Percentiles rank a stretch among this genome's conserved stretches.
Evolutionary conservation across 345 rosid species (phyloP).

Genomic region (Sapria himalayana): DNA sequence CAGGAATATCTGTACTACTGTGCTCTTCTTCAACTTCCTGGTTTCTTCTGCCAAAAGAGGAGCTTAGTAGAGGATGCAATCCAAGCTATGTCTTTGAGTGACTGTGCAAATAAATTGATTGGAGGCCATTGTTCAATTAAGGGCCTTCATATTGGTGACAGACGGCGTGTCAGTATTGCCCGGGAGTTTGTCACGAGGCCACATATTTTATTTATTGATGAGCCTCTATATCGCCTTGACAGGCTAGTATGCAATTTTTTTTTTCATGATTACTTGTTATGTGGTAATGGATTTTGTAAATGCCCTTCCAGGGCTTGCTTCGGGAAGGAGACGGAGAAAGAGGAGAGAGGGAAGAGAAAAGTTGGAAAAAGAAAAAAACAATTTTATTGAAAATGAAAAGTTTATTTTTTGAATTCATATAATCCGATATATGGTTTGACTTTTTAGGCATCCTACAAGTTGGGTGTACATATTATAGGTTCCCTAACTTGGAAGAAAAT

Average conservation of each 20-base stretch:
- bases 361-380: too few species aligned
- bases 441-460: too few species aligned
- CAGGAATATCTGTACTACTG: constrained; percentile 82
- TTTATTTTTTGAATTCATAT: too few species aligned
- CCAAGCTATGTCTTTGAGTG: constrained; percentile 81
- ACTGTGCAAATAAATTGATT: constrained; percentile 80
- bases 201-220: constrained; percentile 70
- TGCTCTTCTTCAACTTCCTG: constrained; percentile 92
- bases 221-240: constrained; percentile 96
- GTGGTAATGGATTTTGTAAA: too few species aligned
- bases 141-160: constrained; percentile 79
- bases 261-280: too few species aligned
- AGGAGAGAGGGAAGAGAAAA: too few species aligned
- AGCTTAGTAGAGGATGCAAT: constrained; percentile 94
- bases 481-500: too few species aligned
- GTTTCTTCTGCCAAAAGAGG: constrained; percentile 80
- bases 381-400: too few species aligned
- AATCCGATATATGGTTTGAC: too few species aligned
- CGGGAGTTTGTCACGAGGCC: constrained; percentile 97
- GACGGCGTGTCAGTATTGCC: constrained; percentile 94
- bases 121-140: constrained; percentile 96
- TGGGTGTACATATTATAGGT: too few species aligned
- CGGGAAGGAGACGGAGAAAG: too few species aligned
- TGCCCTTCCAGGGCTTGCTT: too few species aligned
- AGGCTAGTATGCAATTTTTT: constrained; percentile 22